Conservation (phyloP, 2,329 filamentous ascomycete species). For the Ophiostoma australiae region DNA sequence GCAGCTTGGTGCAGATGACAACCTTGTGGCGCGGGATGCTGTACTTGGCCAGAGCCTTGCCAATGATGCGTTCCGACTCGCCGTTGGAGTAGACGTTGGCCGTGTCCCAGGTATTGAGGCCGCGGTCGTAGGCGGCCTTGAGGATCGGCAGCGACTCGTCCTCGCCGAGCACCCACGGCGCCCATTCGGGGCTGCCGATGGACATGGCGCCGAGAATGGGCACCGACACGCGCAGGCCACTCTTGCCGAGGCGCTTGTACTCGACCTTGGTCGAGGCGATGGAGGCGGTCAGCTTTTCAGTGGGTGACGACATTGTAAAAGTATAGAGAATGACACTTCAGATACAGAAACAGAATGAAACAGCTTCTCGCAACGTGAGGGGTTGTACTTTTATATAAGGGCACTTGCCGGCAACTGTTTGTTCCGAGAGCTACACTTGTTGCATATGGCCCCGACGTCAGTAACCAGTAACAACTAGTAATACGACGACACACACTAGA, state of each 20-base stretch:
- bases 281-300: conserved; percentile 12
- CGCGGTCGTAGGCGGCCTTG: conserved; percentile 56
- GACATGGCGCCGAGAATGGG: conserved; percentile 53
- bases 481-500: not conserved
- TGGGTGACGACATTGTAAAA: conserved; percentile 14
- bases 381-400: not conserved
- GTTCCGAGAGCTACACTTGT: not conserved
- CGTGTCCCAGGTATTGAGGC: conserved; percentile 54
- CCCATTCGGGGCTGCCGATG: conserved; percentile 45
- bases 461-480: no score
- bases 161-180: conserved; percentile 43
- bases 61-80: conserved; percentile 48
- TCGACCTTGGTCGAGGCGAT: conserved; percentile 21
- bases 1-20: conserved; percentile 56
- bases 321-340: not conserved
- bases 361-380: not conserved
- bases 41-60: conserved; percentile 55
- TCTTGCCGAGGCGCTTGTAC: conserved; percentile 41
- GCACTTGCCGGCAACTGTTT: not conserved
- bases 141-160: conserved; percentile 49
- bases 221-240: conserved; percentile 51
- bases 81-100: conserved; percentile 56
- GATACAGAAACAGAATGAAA: not conserved
- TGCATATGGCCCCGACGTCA: not conserved
- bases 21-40: conserved; percentile 52